A percentile compares a stretch with the other conserved stretches of the same genome.
These are phyloP conservation scores for Nakaseomyces nivariensis DNA, from an alignment of 1,139 yeast genomes.

Conservation along the genomic window DNA sequence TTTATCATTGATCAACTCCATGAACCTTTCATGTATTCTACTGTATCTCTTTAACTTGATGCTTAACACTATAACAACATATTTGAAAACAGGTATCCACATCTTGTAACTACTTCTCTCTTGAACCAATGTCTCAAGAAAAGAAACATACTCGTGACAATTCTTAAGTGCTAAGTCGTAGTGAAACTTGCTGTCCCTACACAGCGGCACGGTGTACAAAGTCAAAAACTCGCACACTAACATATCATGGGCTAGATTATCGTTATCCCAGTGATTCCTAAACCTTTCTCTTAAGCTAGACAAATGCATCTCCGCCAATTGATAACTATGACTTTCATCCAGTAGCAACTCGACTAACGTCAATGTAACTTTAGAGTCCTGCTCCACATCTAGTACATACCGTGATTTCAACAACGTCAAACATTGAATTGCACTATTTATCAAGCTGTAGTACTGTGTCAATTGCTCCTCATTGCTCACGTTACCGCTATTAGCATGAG, in stretches of 20 bases:
- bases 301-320: constrained; percentile 24
- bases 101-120: neutral
- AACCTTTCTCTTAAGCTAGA: constrained; percentile 19
- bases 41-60: constrained; percentile 8
- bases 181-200: constrained; percentile 13
- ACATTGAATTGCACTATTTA: constrained; percentile 17
- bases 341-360: constrained; percentile 18
- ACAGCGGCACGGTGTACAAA: constrained; percentile 16
- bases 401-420: constrained; percentile 14
- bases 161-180: constrained; percentile 19
- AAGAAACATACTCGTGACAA: constrained; percentile 14
- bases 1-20: neutral
- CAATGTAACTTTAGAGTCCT: constrained; percentile 20
- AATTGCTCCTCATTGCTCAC: constrained; percentile 14
- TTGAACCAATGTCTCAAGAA: constrained; percentile 5
- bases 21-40: constrained; percentile 4
- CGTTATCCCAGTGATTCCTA: constrained; percentile 12
- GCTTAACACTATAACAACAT: constrained; percentile 10
- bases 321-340: constrained; percentile 21
- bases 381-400: constrained; percentile 17
- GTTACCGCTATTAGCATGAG: constrained; percentile 11
- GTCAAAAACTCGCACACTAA: constrained; percentile 19
- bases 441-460: constrained; percentile 21
- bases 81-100: constrained; percentile 18
- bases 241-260: constrained; percentile 11